phyloP scores from a whole-genome alignment of 2,329 filamentous ascomycete species.

The Ustulina deusta region DNA sequence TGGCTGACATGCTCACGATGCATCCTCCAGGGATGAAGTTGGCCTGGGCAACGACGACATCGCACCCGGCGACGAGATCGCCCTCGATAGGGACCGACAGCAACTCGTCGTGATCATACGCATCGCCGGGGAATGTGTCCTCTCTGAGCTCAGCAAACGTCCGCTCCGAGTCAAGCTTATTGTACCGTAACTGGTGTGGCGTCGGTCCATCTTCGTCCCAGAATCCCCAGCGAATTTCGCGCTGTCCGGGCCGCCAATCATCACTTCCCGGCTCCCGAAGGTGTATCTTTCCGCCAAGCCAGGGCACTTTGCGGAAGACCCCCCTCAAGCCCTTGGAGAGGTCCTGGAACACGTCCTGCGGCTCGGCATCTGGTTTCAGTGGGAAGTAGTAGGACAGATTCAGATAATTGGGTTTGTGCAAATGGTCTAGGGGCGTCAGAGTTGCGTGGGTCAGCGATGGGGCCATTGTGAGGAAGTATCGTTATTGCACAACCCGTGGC shows the following conservation, averaged over 20 bases:
- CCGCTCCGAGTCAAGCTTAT: constrained; percentile 25
- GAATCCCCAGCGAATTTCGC: constrained; percentile 37
- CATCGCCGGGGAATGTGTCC: constrained; percentile 36
- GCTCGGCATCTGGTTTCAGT: not conserved
- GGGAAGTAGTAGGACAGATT: not conserved
- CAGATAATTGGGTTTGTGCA: not conserved
- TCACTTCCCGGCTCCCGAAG: constrained; percentile 10
- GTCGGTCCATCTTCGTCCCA: not conserved
- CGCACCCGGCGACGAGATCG: not conserved
- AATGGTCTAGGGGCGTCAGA: not conserved
- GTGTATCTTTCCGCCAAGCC: constrained; percentile 39
- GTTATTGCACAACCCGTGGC: not conserved
- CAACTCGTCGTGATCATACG: constrained; percentile 36
- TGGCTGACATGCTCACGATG: constrained; percentile 22
- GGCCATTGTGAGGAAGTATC: not conserved
- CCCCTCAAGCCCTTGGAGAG: constrained; percentile 31
- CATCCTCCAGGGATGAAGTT: constrained; percentile 41
- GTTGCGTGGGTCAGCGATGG: not conserved
- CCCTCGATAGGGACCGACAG: constrained; percentile 16
- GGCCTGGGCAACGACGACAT: constrained; percentile 40
- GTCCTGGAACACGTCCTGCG: constrained; percentile 15
- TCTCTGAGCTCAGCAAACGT: constrained; percentile 38
- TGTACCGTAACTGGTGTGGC: constrained; percentile 56
- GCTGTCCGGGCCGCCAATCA: constrained; percentile 40
- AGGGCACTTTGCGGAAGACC: constrained; percentile 37